These are phyloP conservation scores for Trichoderma cornu-damae DNA, from an alignment of 2,329 filamentous ascomycete species.

Conservation along the genomic window DNA sequence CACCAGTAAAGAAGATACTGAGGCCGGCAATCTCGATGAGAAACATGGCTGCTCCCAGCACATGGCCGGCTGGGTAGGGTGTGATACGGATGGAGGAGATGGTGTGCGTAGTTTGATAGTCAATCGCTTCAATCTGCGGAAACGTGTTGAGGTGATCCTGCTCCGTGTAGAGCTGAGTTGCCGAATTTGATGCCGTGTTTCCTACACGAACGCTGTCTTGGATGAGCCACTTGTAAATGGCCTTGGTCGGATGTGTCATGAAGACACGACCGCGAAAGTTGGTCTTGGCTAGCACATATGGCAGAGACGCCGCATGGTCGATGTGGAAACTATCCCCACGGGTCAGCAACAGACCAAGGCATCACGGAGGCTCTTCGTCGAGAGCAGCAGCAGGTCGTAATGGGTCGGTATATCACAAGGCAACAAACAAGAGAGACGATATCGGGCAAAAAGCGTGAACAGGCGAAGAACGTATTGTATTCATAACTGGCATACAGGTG, in stretches of 20 bases:
- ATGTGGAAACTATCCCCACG: constrained; percentile 74
- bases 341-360: constrained; percentile 24
- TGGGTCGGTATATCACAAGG: constrained; percentile 18
- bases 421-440: constrained; percentile 4
- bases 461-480: constrained; percentile 34
- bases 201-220: constrained; percentile 92
- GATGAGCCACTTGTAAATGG: constrained; percentile 99
- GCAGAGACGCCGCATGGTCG: constrained; percentile 96
- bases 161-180: constrained; percentile 82
- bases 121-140: constrained; percentile 91
- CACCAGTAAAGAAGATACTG: constrained; percentile 95
- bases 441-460: constrained; percentile 5
- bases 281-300: constrained; percentile 95
- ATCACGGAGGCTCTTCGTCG: constrained; percentile 10
- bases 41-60: constrained; percentile 98
- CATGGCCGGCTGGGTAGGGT: constrained; percentile 93
- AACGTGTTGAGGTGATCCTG: constrained; percentile 93
- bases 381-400: background rate
- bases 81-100: constrained; percentile 96
- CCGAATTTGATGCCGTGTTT: constrained; percentile 59
- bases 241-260: constrained; percentile 99
- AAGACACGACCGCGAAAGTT: constrained; percentile 96
- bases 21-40: constrained; percentile 94
- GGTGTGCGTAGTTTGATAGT: constrained; percentile 96
- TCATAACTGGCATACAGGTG: constrained; percentile 34